Evolutionary conservation across 768 basidiomycete genomes (phyloP), one percentile per base, ranked within the genome.

Genomic region (Phallus indusiatus): DNA sequence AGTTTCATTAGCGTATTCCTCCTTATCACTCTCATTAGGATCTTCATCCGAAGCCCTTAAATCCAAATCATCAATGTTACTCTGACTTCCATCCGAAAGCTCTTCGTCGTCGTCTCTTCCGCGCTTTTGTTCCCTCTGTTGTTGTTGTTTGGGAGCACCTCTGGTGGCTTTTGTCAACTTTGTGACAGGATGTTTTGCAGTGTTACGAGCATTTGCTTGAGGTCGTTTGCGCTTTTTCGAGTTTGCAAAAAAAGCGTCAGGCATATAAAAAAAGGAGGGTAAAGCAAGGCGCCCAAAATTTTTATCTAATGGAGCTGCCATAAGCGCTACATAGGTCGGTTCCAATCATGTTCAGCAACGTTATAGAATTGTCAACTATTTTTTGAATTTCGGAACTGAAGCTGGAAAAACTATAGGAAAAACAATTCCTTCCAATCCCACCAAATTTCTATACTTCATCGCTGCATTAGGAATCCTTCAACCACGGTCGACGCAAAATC

Each of bases 1-100:
- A 5, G 93, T 95, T 73, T 97, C 95, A 63, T 84, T 76, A 63
- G 85, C 81, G 64, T 94, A 86, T 65, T 96, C 93, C 47, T 93
- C 91, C 6, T 82, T 88, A n/a, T 59, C 57, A 64, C 87, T 88
- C 24, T 75, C 78, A 2, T 77, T 79, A 16, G 72, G 77, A 61
- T 84, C 84, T 24, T 75, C 72, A 60, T 81, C 78, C 36, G 76
- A 76, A 10, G 70, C 72, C 47, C 82, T 74, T 63, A 93, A 72
- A 68, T 94, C 89, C 75, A 93, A 78, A 67, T 87, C 84, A 65
- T 88, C 88, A 54, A 91, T 75, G 34, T 79, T 81, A 33, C 78
- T 78, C 57, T 81, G 76, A 5, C 80, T 81, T 62, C 74, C 73
- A 67, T 86, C 85, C 35, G 83, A 88, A 35, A 71, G 73, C 36